Evolutionary conservation across 176 grass and related monocot genomes (phyloP), one percentile per base, ranked within the genome.

Genomic region (Eragrostis nindensis): DNA sequence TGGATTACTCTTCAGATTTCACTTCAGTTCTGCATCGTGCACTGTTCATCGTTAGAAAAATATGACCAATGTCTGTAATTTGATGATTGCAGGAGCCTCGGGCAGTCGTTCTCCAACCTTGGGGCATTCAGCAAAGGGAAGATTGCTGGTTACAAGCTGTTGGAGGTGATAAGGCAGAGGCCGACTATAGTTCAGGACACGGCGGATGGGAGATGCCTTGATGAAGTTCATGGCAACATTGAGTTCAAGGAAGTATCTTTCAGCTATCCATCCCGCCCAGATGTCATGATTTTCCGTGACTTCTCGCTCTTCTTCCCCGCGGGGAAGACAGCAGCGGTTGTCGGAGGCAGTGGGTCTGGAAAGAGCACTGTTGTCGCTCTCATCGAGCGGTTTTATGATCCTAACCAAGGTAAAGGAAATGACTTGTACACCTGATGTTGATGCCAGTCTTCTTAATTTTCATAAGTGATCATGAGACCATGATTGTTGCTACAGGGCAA

Each of bases 101-200:
- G 95, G 13, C 95, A 97, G 26, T 87, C 94, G 9, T 97, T 97
- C 68, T 94, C 94, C 0, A 97, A 97, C 24, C 87, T 97, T 19
- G 94, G 92, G 29, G 92, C 94, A 14, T 97, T 97, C 76, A 97
- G 94, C 83, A 97, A 97, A 84, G 94, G 94, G 38, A 97, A 93
- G 78, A 86, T 86, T 40, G 88, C 93, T 0, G 93, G 93, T 36
- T 96, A 92, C 87, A 96, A 96, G 86, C 71, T 96, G 26, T 55
- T 96, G 85, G 93, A 96, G 62, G 89, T 96, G 69, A 97, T 97
- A 85, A 78, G 87, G 55, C 93, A 97, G 86, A 93, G 85, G 65
- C 93, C 93, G 1, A 83, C 90, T 1, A 97, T 97, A 73, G 78
- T 90, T 41, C 90, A 97, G 26, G 93, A 97, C 62, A 44, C 77